Evolutionary conservation across 2,329 filamentous ascomycete species (phyloP).

Genomic region (Beauveria sp.): DNA sequence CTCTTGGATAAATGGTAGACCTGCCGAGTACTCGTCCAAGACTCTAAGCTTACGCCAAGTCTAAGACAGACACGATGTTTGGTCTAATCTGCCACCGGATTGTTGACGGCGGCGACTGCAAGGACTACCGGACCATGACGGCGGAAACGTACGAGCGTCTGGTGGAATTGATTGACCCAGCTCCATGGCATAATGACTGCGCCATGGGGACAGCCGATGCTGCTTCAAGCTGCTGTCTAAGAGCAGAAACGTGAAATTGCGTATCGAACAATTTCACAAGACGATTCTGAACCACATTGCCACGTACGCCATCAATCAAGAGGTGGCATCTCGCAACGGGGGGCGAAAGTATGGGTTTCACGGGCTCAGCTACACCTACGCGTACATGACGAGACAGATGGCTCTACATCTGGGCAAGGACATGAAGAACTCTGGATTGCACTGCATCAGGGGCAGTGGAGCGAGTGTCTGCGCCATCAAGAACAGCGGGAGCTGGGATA

Average conservation of each 20-base stretch:
- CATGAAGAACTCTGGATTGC: constrained; percentile 58
- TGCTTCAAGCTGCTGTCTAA: constrained; percentile 58
- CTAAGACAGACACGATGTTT: constrained; percentile 56
- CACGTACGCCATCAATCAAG: constrained; percentile 74
- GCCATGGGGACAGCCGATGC: constrained; percentile 64
- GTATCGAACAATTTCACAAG: constrained; percentile 80
- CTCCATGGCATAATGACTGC: constrained; percentile 77
- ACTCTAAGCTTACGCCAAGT: constrained; percentile 60
- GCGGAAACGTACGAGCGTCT: no score
- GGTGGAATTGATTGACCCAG: constrained; percentile 59
- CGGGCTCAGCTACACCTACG: constrained; percentile 78
- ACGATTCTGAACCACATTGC: constrained; percentile 65
- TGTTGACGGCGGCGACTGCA: constrained; percentile 78
- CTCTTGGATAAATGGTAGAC: constrained; percentile 66
- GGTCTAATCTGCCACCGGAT: constrained; percentile 74
- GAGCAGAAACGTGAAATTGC: constrained; percentile 72
- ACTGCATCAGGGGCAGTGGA: constrained; percentile 61
- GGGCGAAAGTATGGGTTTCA: constrained; percentile 90
- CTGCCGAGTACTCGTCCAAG: constrained; percentile 61
- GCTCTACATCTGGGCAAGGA: constrained; percentile 58
- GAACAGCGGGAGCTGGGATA: constrained; percentile 58
- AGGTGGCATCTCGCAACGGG: constrained; percentile 63
- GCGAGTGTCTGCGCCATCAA: constrained; percentile 75
- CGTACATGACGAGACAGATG: constrained; percentile 67
- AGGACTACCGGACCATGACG: constrained; percentile 44